These are phyloP conservation scores for Henckelia pumila DNA, from an alignment of 257 asterid species.

Conservation along the genomic window DNA sequence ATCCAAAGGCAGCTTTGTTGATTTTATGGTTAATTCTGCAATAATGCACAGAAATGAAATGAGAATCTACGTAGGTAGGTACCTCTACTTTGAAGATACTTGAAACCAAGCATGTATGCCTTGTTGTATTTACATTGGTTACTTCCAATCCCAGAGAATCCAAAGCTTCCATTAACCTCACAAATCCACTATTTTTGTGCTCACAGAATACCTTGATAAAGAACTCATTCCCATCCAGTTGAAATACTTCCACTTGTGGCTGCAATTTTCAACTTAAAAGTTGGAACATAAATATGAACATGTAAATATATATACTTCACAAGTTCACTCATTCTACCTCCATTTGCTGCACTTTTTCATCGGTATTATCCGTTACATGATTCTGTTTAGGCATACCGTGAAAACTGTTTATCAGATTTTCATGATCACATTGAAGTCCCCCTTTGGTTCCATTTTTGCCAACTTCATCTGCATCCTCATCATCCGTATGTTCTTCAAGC, in stretches of 20 bases:
- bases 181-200: slow-evolving; percentile 76
- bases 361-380: slow-evolving; percentile 32
- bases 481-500: slow-evolving; percentile 67
- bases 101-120: slow-evolving; percentile 85
- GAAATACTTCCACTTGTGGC: slow-evolving; percentile 94
- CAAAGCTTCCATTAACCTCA: slow-evolving; percentile 69
- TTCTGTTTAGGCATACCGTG: slow-evolving; percentile 32
- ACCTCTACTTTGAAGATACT: slow-evolving; percentile 89
- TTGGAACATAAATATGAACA: not conserved
- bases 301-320: too few relatives aligned
- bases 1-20: too few relatives aligned
- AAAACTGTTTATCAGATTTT: slow-evolving; percentile 26
- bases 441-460: slow-evolving; percentile 31
- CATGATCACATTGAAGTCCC: slow-evolving; percentile 37
- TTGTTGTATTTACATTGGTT: slow-evolving; percentile 65
- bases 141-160: slow-evolving; percentile 75
- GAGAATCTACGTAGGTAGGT: too few relatives aligned
- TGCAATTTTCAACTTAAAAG: slow-evolving; percentile 26
- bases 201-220: slow-evolving; percentile 84
- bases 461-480: slow-evolving; percentile 40
- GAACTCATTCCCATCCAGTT: slow-evolving; percentile 77
- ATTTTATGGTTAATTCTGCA: too few relatives aligned
- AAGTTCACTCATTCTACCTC: slow-evolving; percentile 48
- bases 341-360: slow-evolving; percentile 78
- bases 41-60: too few relatives aligned